Base-by-base conservation (phyloP, 2,329 filamentous ascomycete species). In the Diaporthe sp. region DNA sequence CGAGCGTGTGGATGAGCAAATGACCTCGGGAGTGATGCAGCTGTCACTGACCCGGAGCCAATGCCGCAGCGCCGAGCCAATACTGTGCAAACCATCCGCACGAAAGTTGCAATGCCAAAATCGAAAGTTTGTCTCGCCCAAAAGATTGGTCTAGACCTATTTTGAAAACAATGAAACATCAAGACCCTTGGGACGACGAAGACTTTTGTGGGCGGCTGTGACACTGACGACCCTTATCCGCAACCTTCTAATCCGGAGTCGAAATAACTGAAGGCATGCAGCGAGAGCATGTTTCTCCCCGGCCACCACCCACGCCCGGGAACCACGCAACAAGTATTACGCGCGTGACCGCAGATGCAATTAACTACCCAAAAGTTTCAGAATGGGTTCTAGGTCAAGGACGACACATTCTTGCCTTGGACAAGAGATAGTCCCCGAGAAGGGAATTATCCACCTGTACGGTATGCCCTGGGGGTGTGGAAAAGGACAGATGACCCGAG, bases 61-160 rank as follows among this genome's bases (percentile, higher is more conserved):
- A 37, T 67, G 22, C 13, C 4, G 44, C 20, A 13, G 28, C 63
- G 63, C 63, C 63, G 44, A 68, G 47, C 63, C 63, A 68, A 51
- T 37, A 53, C 44, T 17, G 44, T 53, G 71, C 31, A 51, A 44
- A 63, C 55, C 42, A 34, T 51, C 57, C 57, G 25, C 42, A 65
- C 39, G 25, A 47, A 37, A 68, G 63, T 68, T 68, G 44, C 63
- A 37, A 37, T 37, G 63, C 63, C 28, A 51, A 68, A 51, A 25
- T 37, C 63, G 13, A 68, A 68, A 68, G 63, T 51, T 51, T 68
- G 63, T 68, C 63, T 37, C 31, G 47, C 63, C 22, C 44, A 17
- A 49, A 68, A 51, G 44, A 51, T 68, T 47, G 63, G 63, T 31
- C 63, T 51, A 51, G 63, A 37, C 63, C 63, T 68, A 51, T 37